Evolutionary conservation across 2,329 filamentous ascomycete species (phyloP).

Genomic region (Aspergillus alliaceus): DNA sequence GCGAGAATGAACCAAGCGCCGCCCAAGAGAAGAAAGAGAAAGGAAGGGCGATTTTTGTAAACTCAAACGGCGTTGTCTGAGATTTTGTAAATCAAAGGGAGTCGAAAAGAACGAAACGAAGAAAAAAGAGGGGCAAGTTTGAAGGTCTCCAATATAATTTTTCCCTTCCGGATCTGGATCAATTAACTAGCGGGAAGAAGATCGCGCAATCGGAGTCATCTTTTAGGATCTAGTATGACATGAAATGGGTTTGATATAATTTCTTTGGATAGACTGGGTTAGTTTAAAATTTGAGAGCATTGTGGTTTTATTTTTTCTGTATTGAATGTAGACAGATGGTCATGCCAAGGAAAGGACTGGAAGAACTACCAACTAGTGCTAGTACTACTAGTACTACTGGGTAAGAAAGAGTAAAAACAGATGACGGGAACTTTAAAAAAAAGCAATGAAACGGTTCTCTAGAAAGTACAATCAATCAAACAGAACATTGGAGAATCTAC

Average conservation of each 20-base stretch:
- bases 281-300: too few relatives aligned
- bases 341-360: too few relatives aligned
- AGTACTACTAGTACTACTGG: too few relatives aligned
- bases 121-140: background rate
- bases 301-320: too few relatives aligned
- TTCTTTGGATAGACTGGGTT: too few relatives aligned
- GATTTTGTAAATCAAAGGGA: background rate
- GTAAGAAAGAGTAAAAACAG: too few relatives aligned
- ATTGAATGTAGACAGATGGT: too few relatives aligned
- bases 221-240: too few relatives aligned
- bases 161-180: background rate
- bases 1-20: too few relatives aligned
- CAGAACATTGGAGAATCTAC: conserved; percentile 16
- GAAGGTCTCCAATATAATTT: background rate
- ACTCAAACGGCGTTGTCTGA: background rate
- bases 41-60: background rate
- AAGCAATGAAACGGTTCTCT: background rate
- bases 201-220: background rate
- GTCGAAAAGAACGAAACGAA: background rate
- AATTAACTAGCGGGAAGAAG: background rate
- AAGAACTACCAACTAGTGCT: too few relatives aligned
- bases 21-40: background rate
- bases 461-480: background rate
- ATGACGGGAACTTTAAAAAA: too few relatives aligned
- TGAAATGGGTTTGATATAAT: too few relatives aligned